These are phyloP conservation scores for Meripilus lineatus DNA, from an alignment of 1,284 basidiomycete species.

Conservation along the genomic window DNA sequence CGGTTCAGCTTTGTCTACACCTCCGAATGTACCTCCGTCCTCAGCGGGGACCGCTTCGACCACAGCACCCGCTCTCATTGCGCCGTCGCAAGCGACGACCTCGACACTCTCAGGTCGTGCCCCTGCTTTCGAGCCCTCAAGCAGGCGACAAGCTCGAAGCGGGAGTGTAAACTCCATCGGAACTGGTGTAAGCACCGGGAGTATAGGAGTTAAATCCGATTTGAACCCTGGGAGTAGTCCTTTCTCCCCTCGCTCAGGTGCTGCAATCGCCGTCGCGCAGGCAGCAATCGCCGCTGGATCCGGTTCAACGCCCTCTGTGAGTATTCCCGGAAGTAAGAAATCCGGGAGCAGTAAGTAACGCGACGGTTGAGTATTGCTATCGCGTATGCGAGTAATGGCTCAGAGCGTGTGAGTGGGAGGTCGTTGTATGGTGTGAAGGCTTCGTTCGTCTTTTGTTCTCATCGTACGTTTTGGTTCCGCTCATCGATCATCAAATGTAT, in stretches of 20 bases:
- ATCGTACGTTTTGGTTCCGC: too few species aligned
- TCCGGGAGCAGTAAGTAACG: not conserved
- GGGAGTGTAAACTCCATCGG: slow-evolving; percentile 7
- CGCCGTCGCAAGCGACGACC: slow-evolving; percentile 2
- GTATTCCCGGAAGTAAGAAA: too few species aligned
- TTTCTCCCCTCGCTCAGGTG: slow-evolving; percentile 20
- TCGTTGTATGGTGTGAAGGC: too few species aligned
- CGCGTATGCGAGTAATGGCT: too few species aligned
- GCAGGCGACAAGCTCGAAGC: slow-evolving; percentile 6
- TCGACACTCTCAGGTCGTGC: slow-evolving; percentile 28
- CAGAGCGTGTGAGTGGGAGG: too few species aligned
- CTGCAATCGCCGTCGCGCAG: slow-evolving; percentile 4
- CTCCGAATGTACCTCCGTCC: slow-evolving; percentile 9
- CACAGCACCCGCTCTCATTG: slow-evolving; percentile 5
- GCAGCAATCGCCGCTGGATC: not conserved
- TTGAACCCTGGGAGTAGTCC: slow-evolving; percentile 26
- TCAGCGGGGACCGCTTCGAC: slow-evolving; percentile 1
- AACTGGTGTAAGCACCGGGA: slow-evolving; percentile 1
- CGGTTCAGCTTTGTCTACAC: slow-evolving; percentile 15
- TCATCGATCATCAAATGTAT: too few species aligned
- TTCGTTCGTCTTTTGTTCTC: too few species aligned
- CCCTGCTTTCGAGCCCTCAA: slow-evolving; percentile 28
- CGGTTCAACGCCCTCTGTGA: not conserved
- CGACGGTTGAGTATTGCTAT: not conserved
- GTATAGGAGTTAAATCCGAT: slow-evolving; percentile 20